Evolutionary conservation across 768 basidiomycete genomes (phyloP), one percentile per base, ranked within the genome.

Genomic region (button mushroom (Agaricus bisporus)): DNA sequence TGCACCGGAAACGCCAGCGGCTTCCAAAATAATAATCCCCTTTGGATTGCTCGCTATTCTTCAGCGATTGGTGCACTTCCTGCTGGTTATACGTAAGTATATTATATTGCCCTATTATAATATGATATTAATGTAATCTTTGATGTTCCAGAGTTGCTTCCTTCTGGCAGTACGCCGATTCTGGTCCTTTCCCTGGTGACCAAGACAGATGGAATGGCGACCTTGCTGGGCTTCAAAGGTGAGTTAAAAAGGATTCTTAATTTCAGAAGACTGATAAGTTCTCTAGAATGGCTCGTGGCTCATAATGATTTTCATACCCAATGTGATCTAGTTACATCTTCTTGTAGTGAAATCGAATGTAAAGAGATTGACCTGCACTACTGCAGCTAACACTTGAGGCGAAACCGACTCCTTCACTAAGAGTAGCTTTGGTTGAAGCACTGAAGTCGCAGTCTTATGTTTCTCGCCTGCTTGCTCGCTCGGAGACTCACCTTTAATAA

Each of bases 91-190:
- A 48, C 59, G 70, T 77, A 53, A 61, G 72, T 63, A 7, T 32
- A 32, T 32, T 32, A 32, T 32, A 22, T 32, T 32, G 8, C 11
- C 11, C 1, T 11, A 1, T 11, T 11, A 32, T 8, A 32, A 32
- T 32, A 7, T 11, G 17, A 39, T 17, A 6, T 39, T 39, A 17
- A 17, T 39, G 12, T 4, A 6, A 6, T 39, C 17, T 39, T 39
- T 39, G 38, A 14, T 14, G 15, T n/a, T 39, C 7, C 38, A 39
- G 38, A n/a, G 38, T 17, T 39, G 38, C 38, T 39, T 39, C 38
- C 37, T 83, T 84, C 65, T 83, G 81, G 81, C 80, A 83, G 61
- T 82, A 80, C 48, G 77, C 76, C 4, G 71, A 81, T 54, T 74
- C 75, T 28, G 78, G 81, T 4, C 38, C 76, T 18, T 79, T 78